These are phyloP conservation scores for Hypocrella siamensis DNA, from an alignment of 2,329 filamentous ascomycete species.

Conservation along the genomic window DNA sequence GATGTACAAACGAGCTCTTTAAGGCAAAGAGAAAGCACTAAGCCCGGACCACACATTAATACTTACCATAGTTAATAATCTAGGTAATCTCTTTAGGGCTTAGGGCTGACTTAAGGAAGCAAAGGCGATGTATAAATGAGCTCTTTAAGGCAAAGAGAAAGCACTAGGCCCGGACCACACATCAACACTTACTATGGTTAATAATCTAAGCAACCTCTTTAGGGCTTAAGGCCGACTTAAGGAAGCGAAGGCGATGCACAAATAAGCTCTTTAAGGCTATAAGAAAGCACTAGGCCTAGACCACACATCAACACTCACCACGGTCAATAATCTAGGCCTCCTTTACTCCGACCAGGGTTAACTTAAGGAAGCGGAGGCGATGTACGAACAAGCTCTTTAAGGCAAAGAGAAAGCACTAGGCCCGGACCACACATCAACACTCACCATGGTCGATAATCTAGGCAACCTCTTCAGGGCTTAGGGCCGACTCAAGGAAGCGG, in stretches of 20 bases:
- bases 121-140: not conserved
- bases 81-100: not conserved
- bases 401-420: conserved; percentile 9
- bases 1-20: not conserved
- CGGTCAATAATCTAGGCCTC: conserved; percentile 7
- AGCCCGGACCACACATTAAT: not conserved
- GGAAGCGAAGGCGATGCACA: not conserved
- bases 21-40: not conserved
- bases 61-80: not conserved
- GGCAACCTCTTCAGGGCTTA: conserved; percentile 8
- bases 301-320: not conserved
- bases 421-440: conserved; percentile 5
- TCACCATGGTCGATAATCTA: conserved; percentile 7
- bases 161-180: not conserved
- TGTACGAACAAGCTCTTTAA: conserved; percentile 14
- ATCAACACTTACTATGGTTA: not conserved
- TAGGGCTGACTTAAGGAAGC: not conserved
- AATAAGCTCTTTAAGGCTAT: not conserved
- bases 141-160: not conserved
- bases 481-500: not conserved
- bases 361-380: conserved; percentile 11
- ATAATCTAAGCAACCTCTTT: not conserved
- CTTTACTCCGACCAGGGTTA: conserved; percentile 13
- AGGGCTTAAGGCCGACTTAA: not conserved
- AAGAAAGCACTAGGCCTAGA: not conserved